A percentile compares a stretch with the other conserved stretches of the same genome.
Conservation (phyloP, 2,329 filamentous ascomycete genomes). For the Trichoderma guizhouense region DNA sequence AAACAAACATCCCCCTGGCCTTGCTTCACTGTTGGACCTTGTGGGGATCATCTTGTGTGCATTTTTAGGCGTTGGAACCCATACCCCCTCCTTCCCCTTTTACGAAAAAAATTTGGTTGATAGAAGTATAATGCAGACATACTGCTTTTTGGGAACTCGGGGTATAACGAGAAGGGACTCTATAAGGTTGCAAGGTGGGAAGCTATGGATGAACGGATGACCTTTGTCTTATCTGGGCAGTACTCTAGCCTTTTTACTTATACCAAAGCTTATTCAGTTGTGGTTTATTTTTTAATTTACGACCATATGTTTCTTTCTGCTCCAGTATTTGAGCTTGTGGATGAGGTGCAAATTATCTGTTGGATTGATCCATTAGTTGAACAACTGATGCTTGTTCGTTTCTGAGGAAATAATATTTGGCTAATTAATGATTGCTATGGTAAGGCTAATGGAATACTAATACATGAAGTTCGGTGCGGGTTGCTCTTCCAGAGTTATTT, state of each 20-base stretch:
- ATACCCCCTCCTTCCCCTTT: slow-evolving; percentile 28
- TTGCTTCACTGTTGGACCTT: not conserved
- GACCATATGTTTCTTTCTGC: not conserved
- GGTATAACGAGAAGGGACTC: slow-evolving; percentile 5
- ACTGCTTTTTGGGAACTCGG: slow-evolving; percentile 11
- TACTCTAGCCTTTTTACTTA: not conserved
- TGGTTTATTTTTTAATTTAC: not conserved
- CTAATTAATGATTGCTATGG: not conserved
- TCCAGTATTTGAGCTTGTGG: not conserved
- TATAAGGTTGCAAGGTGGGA: slow-evolving; percentile 12
- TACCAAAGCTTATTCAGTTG: slow-evolving; percentile 4
- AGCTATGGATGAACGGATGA: slow-evolving; percentile 8
- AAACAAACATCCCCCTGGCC: not conserved
- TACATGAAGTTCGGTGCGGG: not conserved
- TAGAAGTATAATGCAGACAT: slow-evolving; percentile 17
- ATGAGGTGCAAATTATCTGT: not conserved
- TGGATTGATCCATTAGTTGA: not conserved
- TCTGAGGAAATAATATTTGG: not conserved
- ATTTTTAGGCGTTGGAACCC: slow-evolving; percentile 35
- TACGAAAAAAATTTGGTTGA: slow-evolving; percentile 21
- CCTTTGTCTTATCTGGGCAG: not conserved
- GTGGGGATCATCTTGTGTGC: slow-evolving; percentile 24
- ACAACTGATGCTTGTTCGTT: no score
- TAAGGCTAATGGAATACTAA: not conserved
- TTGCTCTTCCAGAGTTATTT: slow-evolving; percentile 6